phyloP scores from a whole-genome alignment of 2,329 filamentous ascomycete species.

The Xylariaceae sp. region DNA sequence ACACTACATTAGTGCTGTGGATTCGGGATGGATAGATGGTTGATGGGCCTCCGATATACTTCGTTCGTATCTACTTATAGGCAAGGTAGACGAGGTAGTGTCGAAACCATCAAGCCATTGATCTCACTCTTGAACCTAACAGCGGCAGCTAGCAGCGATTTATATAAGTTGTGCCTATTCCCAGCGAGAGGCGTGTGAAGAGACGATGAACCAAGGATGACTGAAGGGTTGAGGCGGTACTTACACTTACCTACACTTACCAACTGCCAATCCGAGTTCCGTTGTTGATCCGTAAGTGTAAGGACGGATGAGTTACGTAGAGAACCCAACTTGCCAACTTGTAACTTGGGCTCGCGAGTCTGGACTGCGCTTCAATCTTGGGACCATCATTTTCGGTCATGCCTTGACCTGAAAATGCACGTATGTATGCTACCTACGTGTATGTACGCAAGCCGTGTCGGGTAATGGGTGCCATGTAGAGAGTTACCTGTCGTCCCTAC shows the following conservation, averaged over 20 bases:
- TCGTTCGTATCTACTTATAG: background rate
- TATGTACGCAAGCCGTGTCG: background rate
- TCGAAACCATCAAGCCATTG: background rate
- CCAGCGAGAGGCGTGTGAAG: no score
- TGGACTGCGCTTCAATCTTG: background rate
- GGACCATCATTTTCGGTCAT: background rate
- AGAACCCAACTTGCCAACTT: background rate
- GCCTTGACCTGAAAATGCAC: background rate
- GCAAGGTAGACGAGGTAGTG: background rate
- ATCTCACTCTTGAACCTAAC: background rate
- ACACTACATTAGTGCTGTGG: background rate
- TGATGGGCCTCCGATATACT: background rate
- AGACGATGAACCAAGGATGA: no score
- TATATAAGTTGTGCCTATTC: background rate
- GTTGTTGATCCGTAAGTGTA: no score
- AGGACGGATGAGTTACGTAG: background rate
- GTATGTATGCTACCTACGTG: background rate
- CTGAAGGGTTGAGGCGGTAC: no score
- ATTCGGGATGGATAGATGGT: background rate
- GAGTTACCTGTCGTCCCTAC: background rate
- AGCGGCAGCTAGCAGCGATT: background rate
- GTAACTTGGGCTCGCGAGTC: no score
- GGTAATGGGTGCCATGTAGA: background rate
- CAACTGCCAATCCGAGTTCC: no score
- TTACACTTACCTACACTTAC: background rate